These are phyloP conservation scores for Ambrosiella beaveri DNA, from an alignment of 2,329 filamentous ascomycete species.

Conservation along the genomic window DNA sequence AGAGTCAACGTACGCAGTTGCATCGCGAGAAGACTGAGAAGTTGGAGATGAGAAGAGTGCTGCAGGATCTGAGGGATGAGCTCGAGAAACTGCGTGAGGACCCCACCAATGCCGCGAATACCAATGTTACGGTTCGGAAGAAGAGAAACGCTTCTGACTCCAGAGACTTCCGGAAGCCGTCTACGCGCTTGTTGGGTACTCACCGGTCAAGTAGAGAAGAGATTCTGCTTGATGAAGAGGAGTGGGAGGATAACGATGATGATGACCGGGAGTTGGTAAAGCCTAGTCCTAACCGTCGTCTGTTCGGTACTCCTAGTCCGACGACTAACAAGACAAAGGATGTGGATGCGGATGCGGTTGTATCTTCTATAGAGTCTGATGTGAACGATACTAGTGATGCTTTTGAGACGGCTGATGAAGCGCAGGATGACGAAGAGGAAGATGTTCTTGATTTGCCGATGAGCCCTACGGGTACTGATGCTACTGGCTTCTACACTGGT, in stretches of 20 bases:
- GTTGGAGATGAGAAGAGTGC: slow-evolving; percentile 81
- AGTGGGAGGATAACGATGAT: slow-evolving; percentile 47
- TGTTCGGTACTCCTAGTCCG: slow-evolving; percentile 12
- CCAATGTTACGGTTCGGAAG: slow-evolving; percentile 39
- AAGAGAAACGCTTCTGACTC: slow-evolving; percentile 15
- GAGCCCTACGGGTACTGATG: slow-evolving; percentile 46
- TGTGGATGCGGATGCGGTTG: background rate
- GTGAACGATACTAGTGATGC: slow-evolving; percentile 59
- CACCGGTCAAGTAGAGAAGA: slow-evolving; percentile 60
- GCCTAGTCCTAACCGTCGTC: slow-evolving; percentile 3
- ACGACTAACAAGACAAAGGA: background rate
- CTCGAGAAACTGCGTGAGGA: slow-evolving; percentile 53
- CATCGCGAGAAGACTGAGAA: slow-evolving; percentile 98
- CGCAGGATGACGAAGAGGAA: slow-evolving; percentile 16
- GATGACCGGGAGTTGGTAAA: slow-evolving; percentile 1
- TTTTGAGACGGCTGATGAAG: slow-evolving; percentile 58
- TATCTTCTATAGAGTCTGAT: slow-evolving; percentile 5
- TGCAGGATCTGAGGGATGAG: slow-evolving; percentile 89
- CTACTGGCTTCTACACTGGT: slow-evolving; percentile 91
- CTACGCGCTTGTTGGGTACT: slow-evolving; percentile 51
- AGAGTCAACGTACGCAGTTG: slow-evolving; percentile 84
- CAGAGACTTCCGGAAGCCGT: slow-evolving; percentile 59
- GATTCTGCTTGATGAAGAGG: slow-evolving; percentile 59
- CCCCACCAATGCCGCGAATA: slow-evolving; percentile 25
- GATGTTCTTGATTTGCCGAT: background rate